Percentiles rank a stretch among this genome's conserved stretches.
phyloP scores from a whole-genome alignment of 2,329 filamentous ascomycete species.

The Cylindrodendrum hubeiense region DNA sequence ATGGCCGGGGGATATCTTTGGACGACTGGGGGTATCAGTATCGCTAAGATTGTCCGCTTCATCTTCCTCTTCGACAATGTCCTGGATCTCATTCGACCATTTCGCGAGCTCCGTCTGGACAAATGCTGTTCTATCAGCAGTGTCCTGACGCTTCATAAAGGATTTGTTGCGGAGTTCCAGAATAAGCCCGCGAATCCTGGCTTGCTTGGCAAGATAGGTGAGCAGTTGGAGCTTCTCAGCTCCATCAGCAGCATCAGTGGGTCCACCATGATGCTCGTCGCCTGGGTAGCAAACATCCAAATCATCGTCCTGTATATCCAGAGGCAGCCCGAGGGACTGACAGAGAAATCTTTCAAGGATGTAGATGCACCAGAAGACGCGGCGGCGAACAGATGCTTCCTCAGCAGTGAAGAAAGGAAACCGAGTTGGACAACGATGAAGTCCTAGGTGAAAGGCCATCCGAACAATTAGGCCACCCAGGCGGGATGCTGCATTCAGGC shows the following conservation, averaged over 20 bases:
- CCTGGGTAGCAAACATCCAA: constrained; percentile 69
- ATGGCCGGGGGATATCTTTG: constrained; percentile 50
- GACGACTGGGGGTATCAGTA: constrained; percentile 3
- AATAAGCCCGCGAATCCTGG: constrained; percentile 62
- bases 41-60: constrained; percentile 16
- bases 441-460: constrained; percentile 67
- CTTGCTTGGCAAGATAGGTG: constrained; percentile 59
- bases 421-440: constrained; percentile 68
- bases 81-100: constrained; percentile 67
- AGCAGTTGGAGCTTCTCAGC: constrained; percentile 51
- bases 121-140: constrained; percentile 55
- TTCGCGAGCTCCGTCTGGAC: constrained; percentile 63
- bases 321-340: constrained; percentile 67
- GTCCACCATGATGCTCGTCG: constrained; percentile 56
- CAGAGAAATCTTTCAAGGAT: constrained; percentile 66
- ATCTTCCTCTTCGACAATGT: constrained; percentile 56
- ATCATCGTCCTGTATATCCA: constrained; percentile 68
- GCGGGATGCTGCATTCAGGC: constrained; percentile 68
- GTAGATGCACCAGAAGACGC: constrained; percentile 70
- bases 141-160: constrained; percentile 58
- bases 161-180: constrained; percentile 66
- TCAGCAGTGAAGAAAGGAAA: constrained; percentile 62
- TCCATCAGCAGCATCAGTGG: constrained; percentile 28
- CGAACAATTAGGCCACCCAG: constrained; percentile 67
- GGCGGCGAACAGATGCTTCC: constrained; percentile 61